A percentile compares a stretch with the other conserved stretches of the same genome.
phyloP scores from a whole-genome alignment of 202 grass and related monocot species.

The Alloteropsis angusta region DNA sequence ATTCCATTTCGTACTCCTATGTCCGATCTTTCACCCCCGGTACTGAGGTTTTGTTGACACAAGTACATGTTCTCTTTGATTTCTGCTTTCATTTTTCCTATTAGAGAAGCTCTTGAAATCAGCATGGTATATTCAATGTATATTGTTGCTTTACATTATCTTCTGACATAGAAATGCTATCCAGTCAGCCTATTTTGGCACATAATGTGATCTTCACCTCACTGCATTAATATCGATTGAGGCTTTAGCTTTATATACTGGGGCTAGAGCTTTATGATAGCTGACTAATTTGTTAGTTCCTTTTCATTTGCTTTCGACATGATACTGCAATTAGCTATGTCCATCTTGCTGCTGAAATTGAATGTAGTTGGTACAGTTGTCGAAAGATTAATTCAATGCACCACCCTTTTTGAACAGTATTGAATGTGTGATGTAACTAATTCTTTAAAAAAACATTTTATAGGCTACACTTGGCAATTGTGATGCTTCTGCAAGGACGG shows the following conservation, averaged over 20 bases:
- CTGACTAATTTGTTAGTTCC: background rate
- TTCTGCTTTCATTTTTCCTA: background rate
- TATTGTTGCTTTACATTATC: background rate
- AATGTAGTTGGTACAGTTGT: background rate
- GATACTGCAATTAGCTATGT: background rate
- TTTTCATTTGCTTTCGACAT: background rate
- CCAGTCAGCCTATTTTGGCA: background rate
- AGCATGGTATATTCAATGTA: background rate
- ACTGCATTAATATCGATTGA: too few relatives aligned
- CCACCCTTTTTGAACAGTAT: background rate
- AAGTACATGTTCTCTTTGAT: background rate
- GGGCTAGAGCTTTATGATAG: background rate
- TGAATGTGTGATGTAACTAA: background rate
- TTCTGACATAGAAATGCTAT: background rate
- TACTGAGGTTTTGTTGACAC: background rate
- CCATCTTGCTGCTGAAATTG: background rate
- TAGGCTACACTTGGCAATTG: slow-evolving; percentile 58
- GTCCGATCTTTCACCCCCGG: background rate
- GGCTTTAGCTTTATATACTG: background rate
- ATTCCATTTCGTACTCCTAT: background rate
- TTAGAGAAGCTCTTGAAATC: background rate
- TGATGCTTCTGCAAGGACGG: slow-evolving; percentile 27
- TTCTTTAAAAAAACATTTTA: background rate
- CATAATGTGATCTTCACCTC: background rate
- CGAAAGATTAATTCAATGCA: background rate